Conservation (phyloP, 164 flowering plant genomes). For the Liriodendron chinense region DNA sequence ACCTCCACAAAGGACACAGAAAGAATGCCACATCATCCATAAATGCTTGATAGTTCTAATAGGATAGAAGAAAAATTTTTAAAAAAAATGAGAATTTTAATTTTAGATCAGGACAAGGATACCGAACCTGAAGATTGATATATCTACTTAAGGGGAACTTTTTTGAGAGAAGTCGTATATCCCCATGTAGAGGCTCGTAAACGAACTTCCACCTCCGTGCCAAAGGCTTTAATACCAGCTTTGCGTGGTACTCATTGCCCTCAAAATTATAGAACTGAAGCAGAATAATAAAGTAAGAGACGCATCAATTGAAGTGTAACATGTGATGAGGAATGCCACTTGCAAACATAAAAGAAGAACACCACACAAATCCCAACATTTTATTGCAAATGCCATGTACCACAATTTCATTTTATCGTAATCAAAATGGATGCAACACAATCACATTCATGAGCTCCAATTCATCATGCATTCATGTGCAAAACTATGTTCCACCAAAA, state of each 20-base stretch:
- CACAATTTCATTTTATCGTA: too few relatives aligned
- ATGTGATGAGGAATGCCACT: not conserved
- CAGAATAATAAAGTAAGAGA: constrained; percentile 9
- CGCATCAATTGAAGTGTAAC: not conserved
- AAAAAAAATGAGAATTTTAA: not conserved
- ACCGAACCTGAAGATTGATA: constrained; percentile 75
- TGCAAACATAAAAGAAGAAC: not conserved
- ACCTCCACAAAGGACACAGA: too few relatives aligned
- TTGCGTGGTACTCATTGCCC: constrained; percentile 53
- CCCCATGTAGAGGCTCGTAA: constrained; percentile 74
- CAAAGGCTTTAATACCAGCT: constrained; percentile 77
- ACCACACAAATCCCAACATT: not conserved
- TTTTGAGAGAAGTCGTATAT: constrained; percentile 72
- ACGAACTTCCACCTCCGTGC: constrained; percentile 75
- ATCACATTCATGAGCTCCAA: not conserved
- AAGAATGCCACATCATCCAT: too few relatives aligned
- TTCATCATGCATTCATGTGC: not conserved
- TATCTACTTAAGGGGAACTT: constrained; percentile 77
- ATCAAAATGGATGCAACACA: not conserved
- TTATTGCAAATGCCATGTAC: too few relatives aligned
- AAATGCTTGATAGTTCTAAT: too few relatives aligned
- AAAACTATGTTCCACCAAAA: too few relatives aligned
- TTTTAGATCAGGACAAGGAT: too few relatives aligned
- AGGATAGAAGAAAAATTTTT: not conserved
- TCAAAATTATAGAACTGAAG: constrained; percentile 82